Evolutionary conservation across 129 eudicot genomes (phyloP).

Genomic region (Silybum marianum): DNA sequence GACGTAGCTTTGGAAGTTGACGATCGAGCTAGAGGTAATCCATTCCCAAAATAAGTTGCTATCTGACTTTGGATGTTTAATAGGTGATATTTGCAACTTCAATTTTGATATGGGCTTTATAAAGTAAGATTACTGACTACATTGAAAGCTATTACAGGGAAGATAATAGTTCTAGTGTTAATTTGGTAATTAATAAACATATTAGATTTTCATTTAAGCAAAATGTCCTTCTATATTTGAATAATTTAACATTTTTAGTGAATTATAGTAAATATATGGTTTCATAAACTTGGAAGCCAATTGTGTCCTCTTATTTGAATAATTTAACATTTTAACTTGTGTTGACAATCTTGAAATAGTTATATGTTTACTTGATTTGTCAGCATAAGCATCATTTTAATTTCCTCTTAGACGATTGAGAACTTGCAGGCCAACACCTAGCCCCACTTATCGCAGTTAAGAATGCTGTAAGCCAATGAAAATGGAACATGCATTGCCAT

Average conservation of each 20-base stretch:
- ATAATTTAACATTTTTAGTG: background rate
- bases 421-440: background rate
- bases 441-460: background rate
- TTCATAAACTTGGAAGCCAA: background rate
- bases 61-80: background rate
- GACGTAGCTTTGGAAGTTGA: conserved; percentile 88
- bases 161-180: background rate
- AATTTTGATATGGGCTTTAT: background rate
- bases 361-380: background rate
- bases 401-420: background rate
- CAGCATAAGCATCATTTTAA: background rate
- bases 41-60: background rate
- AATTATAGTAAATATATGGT: background rate
- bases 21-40: conserved; percentile 84
- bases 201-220: background rate
- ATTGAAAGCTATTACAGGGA: background rate
- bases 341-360: background rate
- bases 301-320: no score
- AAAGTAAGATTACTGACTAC: background rate
- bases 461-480: background rate
- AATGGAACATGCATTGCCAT: background rate
- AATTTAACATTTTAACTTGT: no score
- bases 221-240: background rate
- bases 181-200: background rate
- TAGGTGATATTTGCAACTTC: background rate